Evolutionary conservation across 2,329 filamentous ascomycete genomes (phyloP).

Genomic region (Penicillium sp.): DNA sequence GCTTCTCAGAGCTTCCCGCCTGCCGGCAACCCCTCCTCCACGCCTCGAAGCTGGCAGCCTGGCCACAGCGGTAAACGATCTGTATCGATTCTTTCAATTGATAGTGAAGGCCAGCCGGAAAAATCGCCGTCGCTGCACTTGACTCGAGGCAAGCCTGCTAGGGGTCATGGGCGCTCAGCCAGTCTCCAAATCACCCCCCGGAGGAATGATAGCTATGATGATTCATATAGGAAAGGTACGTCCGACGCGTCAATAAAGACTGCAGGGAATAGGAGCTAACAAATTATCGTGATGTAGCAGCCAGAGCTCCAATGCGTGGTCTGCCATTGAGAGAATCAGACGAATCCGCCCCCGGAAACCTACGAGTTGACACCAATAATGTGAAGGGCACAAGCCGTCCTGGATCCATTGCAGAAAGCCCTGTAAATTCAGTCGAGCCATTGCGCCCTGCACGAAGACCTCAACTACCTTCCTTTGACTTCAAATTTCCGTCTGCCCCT

Average conservation of each 20-base stretch:
- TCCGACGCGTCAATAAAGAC: neutral
- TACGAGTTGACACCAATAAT: conserved; percentile 37
- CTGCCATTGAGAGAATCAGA: conserved; percentile 33
- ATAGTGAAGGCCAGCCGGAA: conserved; percentile 47
- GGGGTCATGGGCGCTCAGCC: conserved; percentile 73
- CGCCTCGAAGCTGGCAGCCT: conserved; percentile 34
- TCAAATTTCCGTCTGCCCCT: conserved; percentile 57
- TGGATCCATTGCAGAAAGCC: conserved; percentile 30
- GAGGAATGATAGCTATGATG: conserved; percentile 43
- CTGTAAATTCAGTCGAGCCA: conserved; percentile 38
- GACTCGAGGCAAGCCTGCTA: conserved; percentile 54
- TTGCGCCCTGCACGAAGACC: conserved; percentile 42
- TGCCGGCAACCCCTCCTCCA: conserved; percentile 29
- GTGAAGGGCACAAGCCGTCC: conserved; percentile 25
- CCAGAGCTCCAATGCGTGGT: conserved; percentile 35
- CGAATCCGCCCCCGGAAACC: conserved; percentile 26
- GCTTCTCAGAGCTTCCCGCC: conserved; percentile 45
- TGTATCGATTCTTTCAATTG: conserved; percentile 79
- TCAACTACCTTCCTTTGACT: conserved; percentile 46
- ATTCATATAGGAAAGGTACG: conserved; percentile 42
- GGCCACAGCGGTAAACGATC: conserved; percentile 71
- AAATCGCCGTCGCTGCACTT: conserved; percentile 34
- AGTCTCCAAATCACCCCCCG: conserved; percentile 74
- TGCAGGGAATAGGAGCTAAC: neutral
- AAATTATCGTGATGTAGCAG: conserved; percentile 21